Evolutionary conservation across 129 eudicot species (phyloP).

Genomic region (Flaveria bidentis): DNA sequence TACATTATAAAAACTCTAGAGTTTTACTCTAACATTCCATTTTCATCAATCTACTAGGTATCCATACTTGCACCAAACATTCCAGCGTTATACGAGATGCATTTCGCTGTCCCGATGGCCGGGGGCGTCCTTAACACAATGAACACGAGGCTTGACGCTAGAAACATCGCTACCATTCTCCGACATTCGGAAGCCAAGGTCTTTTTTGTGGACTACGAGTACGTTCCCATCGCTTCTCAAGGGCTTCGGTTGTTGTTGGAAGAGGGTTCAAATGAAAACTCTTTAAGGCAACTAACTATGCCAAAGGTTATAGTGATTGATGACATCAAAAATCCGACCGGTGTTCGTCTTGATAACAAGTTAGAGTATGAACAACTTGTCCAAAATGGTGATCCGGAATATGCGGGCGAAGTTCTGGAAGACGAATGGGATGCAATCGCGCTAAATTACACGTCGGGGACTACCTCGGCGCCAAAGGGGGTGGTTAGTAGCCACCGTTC

Average conservation of each 20-base stretch:
- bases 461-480: conserved; percentile 4
- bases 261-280: neutral
- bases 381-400: neutral
- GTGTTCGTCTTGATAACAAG: neutral
- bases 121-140: conserved; percentile 4
- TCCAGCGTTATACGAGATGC: conserved; percentile 11
- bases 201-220: neutral
- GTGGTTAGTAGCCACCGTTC: conserved; percentile 2
- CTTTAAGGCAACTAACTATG: neutral
- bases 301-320: neutral
- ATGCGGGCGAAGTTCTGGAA: neutral
- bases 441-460: neutral
- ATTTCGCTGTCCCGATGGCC: conserved; percentile 1
- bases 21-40: neutral
- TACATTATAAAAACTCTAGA: neutral
- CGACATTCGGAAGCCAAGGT: neutral
- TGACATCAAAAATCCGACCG: neutral
- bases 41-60: neutral
- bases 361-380: neutral
- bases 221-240: neutral
- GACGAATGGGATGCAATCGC: conserved; percentile 6
- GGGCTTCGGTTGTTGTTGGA: neutral
- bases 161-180: neutral
- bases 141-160: conserved; percentile 1
- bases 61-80: conserved; percentile 8